phyloP scores from a whole-genome alignment of 192 early-diverging fungal genomes.

The Podochytrium sp. region DNA sequence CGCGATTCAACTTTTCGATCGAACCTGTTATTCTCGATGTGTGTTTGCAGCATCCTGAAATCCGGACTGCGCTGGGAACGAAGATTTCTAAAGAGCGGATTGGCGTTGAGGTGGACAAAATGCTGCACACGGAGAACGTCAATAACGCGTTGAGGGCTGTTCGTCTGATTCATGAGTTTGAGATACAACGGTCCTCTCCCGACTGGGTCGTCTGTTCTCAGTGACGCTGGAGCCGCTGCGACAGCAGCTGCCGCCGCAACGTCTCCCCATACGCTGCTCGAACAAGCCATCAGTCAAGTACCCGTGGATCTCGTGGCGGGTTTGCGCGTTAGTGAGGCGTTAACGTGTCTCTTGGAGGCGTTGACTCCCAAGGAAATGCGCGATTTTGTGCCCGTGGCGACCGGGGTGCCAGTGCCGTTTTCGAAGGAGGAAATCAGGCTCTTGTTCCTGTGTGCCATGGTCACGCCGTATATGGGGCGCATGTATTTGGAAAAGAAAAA shows the following conservation, averaged over 20 bases:
- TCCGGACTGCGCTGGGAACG: slow-evolving; percentile 60
- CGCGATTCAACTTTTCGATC: slow-evolving; percentile 81
- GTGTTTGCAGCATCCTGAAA: not conserved
- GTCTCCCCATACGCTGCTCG: not conserved
- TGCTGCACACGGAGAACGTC: slow-evolving; percentile 58
- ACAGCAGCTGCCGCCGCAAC: not conserved
- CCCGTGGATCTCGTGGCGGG: slow-evolving; percentile 9
- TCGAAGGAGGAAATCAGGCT: slow-evolving; percentile 24
- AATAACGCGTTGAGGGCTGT: slow-evolving; percentile 12
- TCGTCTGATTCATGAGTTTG: slow-evolving; percentile 29
- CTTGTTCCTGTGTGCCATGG: slow-evolving; percentile 28
- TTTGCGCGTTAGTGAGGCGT: slow-evolving; percentile 6
- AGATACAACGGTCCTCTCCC: slow-evolving; percentile 2
- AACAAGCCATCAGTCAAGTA: not conserved
- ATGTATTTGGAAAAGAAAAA: slow-evolving; percentile 42
- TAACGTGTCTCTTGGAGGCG: not conserved
- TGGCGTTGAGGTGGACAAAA: slow-evolving; percentile 91
- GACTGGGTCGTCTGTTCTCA: not conserved
- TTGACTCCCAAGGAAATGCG: not conserved
- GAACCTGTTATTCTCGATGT: slow-evolving; percentile 69
- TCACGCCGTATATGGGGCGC: slow-evolving; percentile 20
- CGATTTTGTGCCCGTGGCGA: not conserved
- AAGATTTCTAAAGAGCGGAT: slow-evolving; percentile 94
- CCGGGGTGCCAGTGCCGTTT: not conserved
- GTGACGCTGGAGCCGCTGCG: not conserved